phyloP scores from a whole-genome alignment of 192 early-diverging fungal species.

The Dispira simplex region DNA sequence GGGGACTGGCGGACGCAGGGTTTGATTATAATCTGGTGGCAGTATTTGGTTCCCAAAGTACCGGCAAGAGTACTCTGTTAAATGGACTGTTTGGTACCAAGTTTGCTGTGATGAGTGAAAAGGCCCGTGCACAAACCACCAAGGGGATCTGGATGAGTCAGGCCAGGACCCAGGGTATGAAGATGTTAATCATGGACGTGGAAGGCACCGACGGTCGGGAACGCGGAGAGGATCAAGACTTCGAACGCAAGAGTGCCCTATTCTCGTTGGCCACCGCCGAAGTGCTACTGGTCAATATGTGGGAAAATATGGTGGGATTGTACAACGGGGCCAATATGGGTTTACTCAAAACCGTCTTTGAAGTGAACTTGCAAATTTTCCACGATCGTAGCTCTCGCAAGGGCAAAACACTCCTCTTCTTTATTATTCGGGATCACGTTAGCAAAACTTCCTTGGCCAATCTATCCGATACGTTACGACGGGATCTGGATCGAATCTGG shows the following conservation, averaged over 20 bases:
- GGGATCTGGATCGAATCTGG: conserved; percentile 88
- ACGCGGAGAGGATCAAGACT: conserved; percentile 97
- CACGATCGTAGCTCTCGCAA: conserved; percentile 44
- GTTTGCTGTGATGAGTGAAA: conserved; percentile 94
- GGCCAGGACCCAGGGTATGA: conserved; percentile 52
- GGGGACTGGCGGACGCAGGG: conserved; percentile 64
- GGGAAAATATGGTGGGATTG: conserved; percentile 94
- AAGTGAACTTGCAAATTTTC: conserved; percentile 97
- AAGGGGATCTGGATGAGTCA: conserved; percentile 92
- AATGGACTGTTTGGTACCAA: conserved; percentile 89
- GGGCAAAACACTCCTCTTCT: conserved; percentile 84
- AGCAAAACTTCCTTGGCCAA: conserved; percentile 71
- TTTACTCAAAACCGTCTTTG: conserved; percentile 93
- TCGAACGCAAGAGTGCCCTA: conserved; percentile 95
- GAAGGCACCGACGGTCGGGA: conserved; percentile 98
- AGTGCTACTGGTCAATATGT: conserved; percentile 95
- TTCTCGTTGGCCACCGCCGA: conserved; percentile 92
- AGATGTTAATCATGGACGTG: conserved; percentile 90
- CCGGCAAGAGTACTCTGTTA: conserved; percentile 94
- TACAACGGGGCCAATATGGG: conserved; percentile 99
- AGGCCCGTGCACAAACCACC: conserved; percentile 76
- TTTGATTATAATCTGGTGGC: conserved; percentile 96
- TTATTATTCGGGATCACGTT: conserved; percentile 94
- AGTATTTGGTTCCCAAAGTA: conserved; percentile 98
- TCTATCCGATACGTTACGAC: conserved; percentile 57